Evolutionary conservation across 805 yeast genomes (phyloP).

Genomic region (Myxozyma monticola): DNA sequence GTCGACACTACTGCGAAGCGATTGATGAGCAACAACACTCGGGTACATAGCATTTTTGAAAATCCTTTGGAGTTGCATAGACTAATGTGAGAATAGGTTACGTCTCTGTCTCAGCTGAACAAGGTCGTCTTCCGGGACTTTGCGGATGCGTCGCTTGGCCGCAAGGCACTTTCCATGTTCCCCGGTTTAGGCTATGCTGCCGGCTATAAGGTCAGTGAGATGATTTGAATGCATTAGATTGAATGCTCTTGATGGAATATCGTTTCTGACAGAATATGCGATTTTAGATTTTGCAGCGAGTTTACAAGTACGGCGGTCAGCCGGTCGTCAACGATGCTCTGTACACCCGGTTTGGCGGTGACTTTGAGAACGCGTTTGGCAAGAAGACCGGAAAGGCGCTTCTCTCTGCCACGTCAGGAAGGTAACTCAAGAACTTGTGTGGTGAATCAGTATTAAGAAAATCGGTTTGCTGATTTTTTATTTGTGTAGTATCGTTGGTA

Average conservation of each 20-base stretch:
- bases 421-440: no score
- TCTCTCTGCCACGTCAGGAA: constrained; percentile 96
- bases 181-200: constrained; percentile 99
- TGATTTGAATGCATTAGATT: not conserved
- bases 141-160: constrained; percentile 67
- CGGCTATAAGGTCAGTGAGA: constrained; percentile 61
- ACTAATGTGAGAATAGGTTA: constrained; percentile 45
- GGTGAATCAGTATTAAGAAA: not conserved
- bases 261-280: not conserved
- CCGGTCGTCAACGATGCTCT: constrained; percentile 96
- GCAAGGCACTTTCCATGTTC: constrained; percentile 78
- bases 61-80: no score
- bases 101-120: constrained; percentile 68
- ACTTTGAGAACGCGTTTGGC: constrained; percentile 79
- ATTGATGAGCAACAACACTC: constrained; percentile 81
- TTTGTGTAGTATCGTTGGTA: constrained; percentile 69
- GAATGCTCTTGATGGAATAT: not conserved
- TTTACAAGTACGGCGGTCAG: constrained; percentile 98
- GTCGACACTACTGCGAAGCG: constrained; percentile 96
- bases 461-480: not conserved
- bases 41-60: constrained; percentile 53
- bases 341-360: constrained; percentile 65
- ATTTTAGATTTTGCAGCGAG: constrained; percentile 76
- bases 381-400: constrained; percentile 96
- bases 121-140: constrained; percentile 81